Evolutionary conservation across 1,284 basidiomycete species (phyloP).

Genomic region (Austroboletus rostrupii): DNA sequence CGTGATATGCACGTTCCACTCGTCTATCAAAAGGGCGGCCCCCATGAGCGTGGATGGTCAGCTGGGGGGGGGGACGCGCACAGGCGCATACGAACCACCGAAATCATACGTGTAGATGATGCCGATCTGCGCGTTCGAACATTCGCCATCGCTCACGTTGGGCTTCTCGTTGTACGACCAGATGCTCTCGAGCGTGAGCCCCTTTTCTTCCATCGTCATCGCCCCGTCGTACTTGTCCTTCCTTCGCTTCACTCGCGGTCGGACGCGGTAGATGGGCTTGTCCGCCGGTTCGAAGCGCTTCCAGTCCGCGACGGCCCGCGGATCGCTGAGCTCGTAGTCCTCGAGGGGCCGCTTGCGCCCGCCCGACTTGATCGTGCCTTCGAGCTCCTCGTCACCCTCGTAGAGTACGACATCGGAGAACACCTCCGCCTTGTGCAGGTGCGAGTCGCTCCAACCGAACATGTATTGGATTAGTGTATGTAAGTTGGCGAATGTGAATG

Average conservation of each 20-base stretch:
- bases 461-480: constrained; percentile 33
- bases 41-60: not conserved
- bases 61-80: not conserved
- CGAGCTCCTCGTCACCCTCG: constrained; percentile 6
- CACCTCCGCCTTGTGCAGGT: constrained; percentile 27
- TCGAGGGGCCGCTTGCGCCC: constrained; percentile 23
- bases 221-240: constrained; percentile 12
- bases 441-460: constrained; percentile 35
- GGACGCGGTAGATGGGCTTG: constrained; percentile 24
- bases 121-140: constrained; percentile 27
- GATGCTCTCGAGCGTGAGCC: constrained; percentile 27
- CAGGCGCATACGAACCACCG: constrained; percentile 6
- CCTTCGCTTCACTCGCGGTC: constrained; percentile 5
- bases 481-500: constrained; percentile 36
- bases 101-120: constrained; percentile 32
- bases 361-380: constrained; percentile 31
- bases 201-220: constrained; percentile 25
- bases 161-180: constrained; percentile 24
- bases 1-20: constrained; percentile 24
- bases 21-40: constrained; percentile 13
- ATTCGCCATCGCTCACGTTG: constrained; percentile 29
- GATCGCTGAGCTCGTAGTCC: constrained; percentile 15
- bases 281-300: constrained; percentile 13
- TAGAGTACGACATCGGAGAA: constrained; percentile 27
- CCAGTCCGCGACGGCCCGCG: constrained; percentile 14